Evolutionary conservation across 805 yeast genomes (phyloP), one percentile per base, ranked within the genome.

Genomic region (Barnettozyma populi): DNA sequence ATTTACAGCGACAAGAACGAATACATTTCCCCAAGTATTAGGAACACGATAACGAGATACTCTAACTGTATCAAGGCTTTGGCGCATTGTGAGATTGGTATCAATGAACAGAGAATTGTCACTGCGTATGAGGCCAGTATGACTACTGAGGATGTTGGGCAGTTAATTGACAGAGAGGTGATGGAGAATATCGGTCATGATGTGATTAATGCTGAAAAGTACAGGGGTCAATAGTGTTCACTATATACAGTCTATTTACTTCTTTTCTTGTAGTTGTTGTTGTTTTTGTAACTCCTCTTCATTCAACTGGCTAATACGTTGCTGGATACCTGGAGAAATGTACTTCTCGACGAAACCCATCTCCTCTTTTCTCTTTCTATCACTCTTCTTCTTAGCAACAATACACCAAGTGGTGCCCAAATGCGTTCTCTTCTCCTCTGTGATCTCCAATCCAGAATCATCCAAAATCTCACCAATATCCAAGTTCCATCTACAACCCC

Each of bases 401-500:
- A 85, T 73, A 67, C 85, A 77, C 94, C 94, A 90, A 5, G 97
- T 89, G 1, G 98, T 86, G 19, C 98, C 98, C 52, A 94, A 75
- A 68, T 94, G 97, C 19, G 81, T 81, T 54, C 96, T 73, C 52
- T 79, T 80, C 59, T 87, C 92, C 55, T 80, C 82, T 2, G 90
- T 87, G 39, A 94, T 77, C 54, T 86, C 90, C 47, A 94, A 71
- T 0, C 95, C 96, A 7, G 95, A 82, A 49, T 80, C 81, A 61
- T 86, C 90, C 24, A 94, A 75, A 36, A 94, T 73, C 57, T 85
- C 95, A 21, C 90, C 95, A 55, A 94, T 87, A 62, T 94, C 98
- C 53, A 94, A 70, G 62, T 94, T 94, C 97, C 98, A 94, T 61
- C 98, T 74, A 66, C 99, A 94, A 1, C 97, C 99, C 97, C 98